Evolutionary conservation across 208 protist species (phyloP), one percentile per base, ranked within the genome.

Genomic region (Crithidia expoeki): DNA sequence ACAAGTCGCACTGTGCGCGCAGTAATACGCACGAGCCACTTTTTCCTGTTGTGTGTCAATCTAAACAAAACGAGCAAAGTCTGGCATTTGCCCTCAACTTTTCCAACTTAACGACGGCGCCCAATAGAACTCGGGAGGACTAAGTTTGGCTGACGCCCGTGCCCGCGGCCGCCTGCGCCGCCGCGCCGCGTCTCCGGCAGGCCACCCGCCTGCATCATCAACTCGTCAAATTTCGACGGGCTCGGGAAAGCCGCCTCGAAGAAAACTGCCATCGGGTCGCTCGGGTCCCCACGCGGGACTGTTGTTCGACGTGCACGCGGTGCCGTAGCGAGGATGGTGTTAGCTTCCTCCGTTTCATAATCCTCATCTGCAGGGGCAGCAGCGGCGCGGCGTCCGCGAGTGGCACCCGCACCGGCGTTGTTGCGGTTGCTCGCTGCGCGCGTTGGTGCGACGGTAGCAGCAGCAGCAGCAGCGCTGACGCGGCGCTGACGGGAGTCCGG

Each of bases 141-240:
- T 14, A 95, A 42, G 50, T 87, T 87, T 12, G 88, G 86, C 64
- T 93, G 86, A 5, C 77, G 61, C 2, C 63, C 57, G 14, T 66
- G 61, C 28, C 71, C 71, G 28, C 71, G 62, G 25, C 71, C 58
- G 28, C 76, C 66, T 30, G 64, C 74, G n/a, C 82, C 62, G 19
- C 70, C 72, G 14, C 86, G 76, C 5, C 75, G 79, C 1, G 71
- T 59, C 42, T 62, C 63, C 21, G 84, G 77, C 21, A 93, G 32
- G 5, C 85, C 85, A n/a, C 90, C 90, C 0, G 90, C 83, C 51
- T 88, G 83, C 74, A 80, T 65, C 81, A 96, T 84, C 88, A 96
- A 92, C 51, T 92, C 86, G 17, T 96, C 88, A 67, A 96, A 96
- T 84, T 96, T 92, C 19, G 84, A 90, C 1, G 90, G 90, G 49